Evolutionary conservation across 2,329 filamentous ascomycete genomes (phyloP).

Genomic region (Colletotrichum tabaci): DNA sequence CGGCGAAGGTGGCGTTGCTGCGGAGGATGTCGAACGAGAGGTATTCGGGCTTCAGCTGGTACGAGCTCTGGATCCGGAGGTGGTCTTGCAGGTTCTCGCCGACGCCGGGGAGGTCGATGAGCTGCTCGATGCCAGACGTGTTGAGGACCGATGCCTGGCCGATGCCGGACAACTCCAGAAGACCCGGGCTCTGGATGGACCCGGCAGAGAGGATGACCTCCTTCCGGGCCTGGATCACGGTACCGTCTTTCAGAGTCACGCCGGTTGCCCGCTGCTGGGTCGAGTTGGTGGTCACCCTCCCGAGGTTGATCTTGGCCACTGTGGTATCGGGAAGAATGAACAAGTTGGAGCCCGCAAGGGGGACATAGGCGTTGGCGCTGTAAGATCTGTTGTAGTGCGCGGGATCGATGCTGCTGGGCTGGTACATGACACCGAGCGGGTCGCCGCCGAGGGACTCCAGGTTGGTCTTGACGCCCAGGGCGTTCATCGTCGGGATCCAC

Average conservation of each 20-base stretch:
- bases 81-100: constrained; percentile 58
- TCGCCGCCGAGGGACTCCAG: constrained; percentile 65
- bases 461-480: constrained; percentile 57
- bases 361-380: constrained; percentile 59
- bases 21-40: constrained; percentile 51
- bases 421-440: constrained; percentile 64
- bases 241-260: constrained; percentile 47
- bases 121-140: constrained; percentile 60
- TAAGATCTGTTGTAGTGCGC: constrained; percentile 65
- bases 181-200: constrained; percentile 68
- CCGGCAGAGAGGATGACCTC: constrained; percentile 58
- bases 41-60: constrained; percentile 52
- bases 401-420: constrained; percentile 64
- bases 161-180: constrained; percentile 71
- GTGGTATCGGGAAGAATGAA: constrained; percentile 53
- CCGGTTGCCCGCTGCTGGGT: constrained; percentile 41
- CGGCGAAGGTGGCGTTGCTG: constrained; percentile 52
- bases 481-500: constrained; percentile 62
- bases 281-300: constrained; percentile 39
- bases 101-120: constrained; percentile 70
- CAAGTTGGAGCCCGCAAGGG: constrained; percentile 59
- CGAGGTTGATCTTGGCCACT: constrained; percentile 56
- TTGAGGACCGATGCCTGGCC: constrained; percentile 64
- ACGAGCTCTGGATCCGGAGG: constrained; percentile 51
- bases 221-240: constrained; percentile 46